Conservation (phyloP, 2,329 filamentous ascomycete genomes). For the Fusarium concolor region DNA sequence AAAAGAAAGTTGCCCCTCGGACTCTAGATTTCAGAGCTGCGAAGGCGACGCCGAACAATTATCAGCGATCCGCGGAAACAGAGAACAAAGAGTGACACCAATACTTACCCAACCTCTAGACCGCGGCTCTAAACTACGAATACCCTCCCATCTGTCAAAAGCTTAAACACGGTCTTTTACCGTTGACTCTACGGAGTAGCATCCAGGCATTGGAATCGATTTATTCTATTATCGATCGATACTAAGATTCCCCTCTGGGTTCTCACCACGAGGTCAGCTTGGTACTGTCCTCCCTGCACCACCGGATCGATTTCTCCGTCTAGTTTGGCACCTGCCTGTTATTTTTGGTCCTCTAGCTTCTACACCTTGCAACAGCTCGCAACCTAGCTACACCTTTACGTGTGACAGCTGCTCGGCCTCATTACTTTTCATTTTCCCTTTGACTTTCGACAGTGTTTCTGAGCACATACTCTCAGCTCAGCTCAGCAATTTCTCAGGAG, state of each 20-base stretch:
- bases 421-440: neutral
- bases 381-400: neutral
- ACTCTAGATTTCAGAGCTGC: neutral
- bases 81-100: neutral
- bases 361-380: neutral
- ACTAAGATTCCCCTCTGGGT: neutral
- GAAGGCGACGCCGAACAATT: slow-evolving; percentile 8
- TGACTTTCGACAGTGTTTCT: neutral
- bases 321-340: slow-evolving; percentile 19
- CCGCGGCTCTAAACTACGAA: too few species aligned
- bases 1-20: neutral
- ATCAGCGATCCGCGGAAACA: neutral
- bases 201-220: neutral
- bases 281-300: neutral
- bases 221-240: slow-evolving; percentile 9
- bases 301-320: slow-evolving; percentile 34
- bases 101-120: neutral
- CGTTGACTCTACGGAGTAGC: neutral
- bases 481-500: neutral
- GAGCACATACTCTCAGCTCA: neutral
- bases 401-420: neutral
- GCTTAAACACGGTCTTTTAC: neutral
- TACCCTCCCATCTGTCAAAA: neutral
- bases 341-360: slow-evolving; percentile 1
- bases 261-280: neutral